Evolutionary conservation across 345 rosid genomes (phyloP).

Genomic region (Populus simonii): DNA sequence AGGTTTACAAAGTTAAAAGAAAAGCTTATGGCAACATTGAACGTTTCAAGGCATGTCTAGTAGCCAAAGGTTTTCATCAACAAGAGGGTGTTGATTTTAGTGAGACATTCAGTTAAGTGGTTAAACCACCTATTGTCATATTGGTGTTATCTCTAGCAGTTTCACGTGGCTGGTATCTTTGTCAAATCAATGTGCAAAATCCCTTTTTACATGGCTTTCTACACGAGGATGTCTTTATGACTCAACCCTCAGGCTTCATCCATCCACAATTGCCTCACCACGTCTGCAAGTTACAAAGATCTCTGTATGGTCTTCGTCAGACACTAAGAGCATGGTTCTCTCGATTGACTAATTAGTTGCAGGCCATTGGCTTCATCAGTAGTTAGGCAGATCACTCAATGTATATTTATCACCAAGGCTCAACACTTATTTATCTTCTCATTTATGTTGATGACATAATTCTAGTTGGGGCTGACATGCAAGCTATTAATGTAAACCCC

Average conservation of each 20-base stretch:
- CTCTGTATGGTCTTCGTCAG: neutral
- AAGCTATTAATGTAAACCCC: no score
- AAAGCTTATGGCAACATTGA: neutral
- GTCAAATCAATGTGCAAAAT: neutral
- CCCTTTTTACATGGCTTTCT: neutral
- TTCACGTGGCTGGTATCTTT: neutral
- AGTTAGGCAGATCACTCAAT: neutral
- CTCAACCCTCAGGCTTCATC: neutral
- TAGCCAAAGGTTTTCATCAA: neutral
- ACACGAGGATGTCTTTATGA: no score
- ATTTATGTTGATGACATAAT: no score
- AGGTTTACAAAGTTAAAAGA: neutral
- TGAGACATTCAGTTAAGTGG: neutral
- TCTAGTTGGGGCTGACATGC: no score
- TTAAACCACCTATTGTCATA: rapidly evolving
- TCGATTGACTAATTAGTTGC: neutral
- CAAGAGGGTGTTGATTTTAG: neutral
- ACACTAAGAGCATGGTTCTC: neutral
- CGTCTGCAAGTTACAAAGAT: neutral
- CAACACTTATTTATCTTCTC: no score
- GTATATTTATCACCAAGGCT: neutral
- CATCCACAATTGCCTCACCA: neutral
- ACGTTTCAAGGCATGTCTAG: neutral
- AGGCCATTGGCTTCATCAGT: neutral
- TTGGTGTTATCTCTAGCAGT: neutral